These are phyloP conservation scores for Spizellomyces sp. DNA, from an alignment of 192 early-diverging fungal genomes.

Conservation along the genomic window DNA sequence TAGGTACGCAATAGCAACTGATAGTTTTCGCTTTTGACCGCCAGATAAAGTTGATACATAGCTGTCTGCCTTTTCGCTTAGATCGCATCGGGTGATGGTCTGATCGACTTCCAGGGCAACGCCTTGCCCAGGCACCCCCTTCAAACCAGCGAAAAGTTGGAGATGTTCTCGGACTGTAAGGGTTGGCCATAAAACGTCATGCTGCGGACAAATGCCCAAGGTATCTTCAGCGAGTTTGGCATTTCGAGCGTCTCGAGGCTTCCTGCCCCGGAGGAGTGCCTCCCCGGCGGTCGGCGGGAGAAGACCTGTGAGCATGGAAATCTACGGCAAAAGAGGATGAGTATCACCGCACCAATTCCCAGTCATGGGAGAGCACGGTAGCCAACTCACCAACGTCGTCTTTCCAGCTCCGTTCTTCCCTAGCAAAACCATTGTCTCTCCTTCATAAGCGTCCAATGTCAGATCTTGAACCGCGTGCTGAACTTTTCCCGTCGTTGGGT, in stretches of 20 bases:
- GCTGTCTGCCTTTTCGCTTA: slow-evolving; percentile 44
- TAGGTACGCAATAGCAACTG: slow-evolving; percentile 53
- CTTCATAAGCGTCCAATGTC: too few species aligned
- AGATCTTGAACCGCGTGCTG: too few species aligned
- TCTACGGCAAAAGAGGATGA: slow-evolving; percentile 2
- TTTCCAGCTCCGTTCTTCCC: too few species aligned
- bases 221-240: slow-evolving; percentile 4
- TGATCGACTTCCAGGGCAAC: slow-evolving; percentile 26
- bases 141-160: slow-evolving; percentile 50
- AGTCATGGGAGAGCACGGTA: too few species aligned
- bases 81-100: slow-evolving; percentile 8
- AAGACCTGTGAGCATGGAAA: slow-evolving; percentile 69
- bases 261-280: slow-evolving; percentile 32
- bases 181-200: slow-evolving; percentile 49
- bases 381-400: too few species aligned
- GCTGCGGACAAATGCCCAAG: slow-evolving; percentile 59
- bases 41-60: slow-evolving; percentile 45
- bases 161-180: slow-evolving; percentile 56
- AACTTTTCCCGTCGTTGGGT: too few species aligned
- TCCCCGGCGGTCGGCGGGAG: slow-evolving; percentile 57
- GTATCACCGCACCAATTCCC: background rate
- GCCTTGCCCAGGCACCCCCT: slow-evolving; percentile 41
- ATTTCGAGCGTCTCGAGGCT: background rate
- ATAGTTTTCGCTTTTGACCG: slow-evolving; percentile 61
- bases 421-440: too few species aligned